Evolutionary conservation across 148 eudicot genomes (phyloP), one percentile per base, ranked within the genome.

Genomic region (Amaranthus cruentus): DNA sequence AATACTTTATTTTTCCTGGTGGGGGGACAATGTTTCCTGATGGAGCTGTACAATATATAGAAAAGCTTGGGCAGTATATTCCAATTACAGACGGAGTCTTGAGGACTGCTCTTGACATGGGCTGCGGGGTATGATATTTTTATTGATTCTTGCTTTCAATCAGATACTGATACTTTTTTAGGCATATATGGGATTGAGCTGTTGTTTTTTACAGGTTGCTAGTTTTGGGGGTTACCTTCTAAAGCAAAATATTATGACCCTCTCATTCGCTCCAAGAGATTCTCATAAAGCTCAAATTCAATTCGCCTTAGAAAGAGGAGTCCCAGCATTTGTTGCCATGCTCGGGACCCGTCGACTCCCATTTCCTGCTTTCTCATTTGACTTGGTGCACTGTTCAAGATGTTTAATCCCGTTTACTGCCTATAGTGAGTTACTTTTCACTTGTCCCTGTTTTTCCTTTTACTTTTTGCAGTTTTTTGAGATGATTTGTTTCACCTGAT

Each of bases 101-200:
- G 73, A 90, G 99, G 80, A 92, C 99, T 56, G 99, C 96, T 87
- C 96, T 92, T 79, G 99, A 96, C 81, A 96, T 96, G 99, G 99
- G 99, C 77, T 96, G 99, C 73, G 99, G 99, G 92, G 99, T 96
- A 89, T 43, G 87, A 74, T 57, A 42, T 73, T 65, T 73, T 65
- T 47, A 66, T 47, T 61, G 65, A 15, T 54, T 65, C 81, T 9
- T 70, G 21, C 6, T 21, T n/a, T 47, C 9, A 38, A 42, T 48
- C 53, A 12, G 8, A 7, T 57, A 9, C 56, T 42, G 18, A 46
- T 14, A 47, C 53, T 48, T 68, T 65, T 18, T 47, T 14, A 42
- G 10, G 58, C 42, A 57, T 55, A 44, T 43, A 47, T 46, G 60
- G 55, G 51, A 55, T 15, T 43, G 65, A 65, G 70, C 63, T 42